Base-by-base conservation (phyloP, 192 early-diverging fungal genomes). In the Entomortierella lignicola region DNA sequence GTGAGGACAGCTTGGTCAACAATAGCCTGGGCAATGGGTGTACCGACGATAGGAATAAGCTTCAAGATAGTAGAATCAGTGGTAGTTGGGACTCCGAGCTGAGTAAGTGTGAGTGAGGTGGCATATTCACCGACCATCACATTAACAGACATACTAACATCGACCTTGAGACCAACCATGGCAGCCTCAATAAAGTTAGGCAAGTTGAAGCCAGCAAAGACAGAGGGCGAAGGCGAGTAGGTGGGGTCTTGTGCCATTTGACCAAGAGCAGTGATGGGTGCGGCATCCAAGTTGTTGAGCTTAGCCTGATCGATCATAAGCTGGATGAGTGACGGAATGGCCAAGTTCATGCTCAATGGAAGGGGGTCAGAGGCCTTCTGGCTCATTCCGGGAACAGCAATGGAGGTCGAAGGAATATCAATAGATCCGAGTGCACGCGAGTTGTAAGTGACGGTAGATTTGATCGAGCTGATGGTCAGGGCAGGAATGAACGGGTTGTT, bases 401-500 rank as follows among this genome's bases (percentile, higher is more conserved):
- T 81, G 26, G 85, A 77, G 29, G 72, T 81, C 17, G 51, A 69
- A 32, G 84, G 72, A n/a, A 86, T 43, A 59, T 87, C 86, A 53
- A 88, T 85, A 51, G 71, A 59, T 29, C 86, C 88, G 8, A 89
- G 61, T 2, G 60, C 59, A 41, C 81, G 69, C 27, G 81, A 84
- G 7, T 83, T 55, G 60, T 81, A 87, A 15, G 66, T 64, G 39
- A 85, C 84, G 41, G 81, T 69, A 15, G 85, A 81, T 43, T 83
- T 55, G 62, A 91, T 80, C 34, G 79, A 81, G 25, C 63, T 69
- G 71, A 90, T 88, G 29, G 68, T 67, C 50, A 90, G 60, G 17
- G 75, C 69, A 42, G 87, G 82, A 29, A 64, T 55, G 71, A 90
- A 88, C n/a, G 89, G 89, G 69, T 90, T 86, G 37, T 83, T 79